A percentile compares a stretch with the other conserved stretches of the same genome.
phyloP scores from a whole-genome alignment of 1,284 basidiomycete genomes.

The Trichosporon sp. region DNA sequence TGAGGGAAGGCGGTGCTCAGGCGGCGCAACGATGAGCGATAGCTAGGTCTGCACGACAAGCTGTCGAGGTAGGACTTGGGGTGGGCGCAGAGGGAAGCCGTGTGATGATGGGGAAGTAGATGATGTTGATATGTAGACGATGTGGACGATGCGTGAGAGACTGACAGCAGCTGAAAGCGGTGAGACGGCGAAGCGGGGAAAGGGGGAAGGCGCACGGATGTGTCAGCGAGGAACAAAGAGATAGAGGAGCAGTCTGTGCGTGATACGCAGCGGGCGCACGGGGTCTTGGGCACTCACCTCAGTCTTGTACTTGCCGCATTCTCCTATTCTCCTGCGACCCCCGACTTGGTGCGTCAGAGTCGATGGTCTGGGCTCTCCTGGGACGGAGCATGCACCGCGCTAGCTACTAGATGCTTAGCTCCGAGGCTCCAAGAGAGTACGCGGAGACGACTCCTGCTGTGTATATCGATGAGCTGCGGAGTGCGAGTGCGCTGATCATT shows the following conservation, averaged over 20 bases:
- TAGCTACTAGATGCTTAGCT: background rate
- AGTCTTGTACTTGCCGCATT: no score
- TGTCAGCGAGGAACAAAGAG: background rate
- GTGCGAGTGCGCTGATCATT: background rate
- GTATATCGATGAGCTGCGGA: background rate
- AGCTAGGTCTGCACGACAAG: background rate
- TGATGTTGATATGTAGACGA: background rate
- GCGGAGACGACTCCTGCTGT: background rate
- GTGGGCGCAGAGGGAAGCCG: background rate
- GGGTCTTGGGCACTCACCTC: background rate
- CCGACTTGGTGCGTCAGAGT: no score
- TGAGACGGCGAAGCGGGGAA: background rate
- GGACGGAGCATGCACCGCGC: no score
- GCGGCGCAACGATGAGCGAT: background rate
- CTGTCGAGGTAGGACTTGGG: background rate
- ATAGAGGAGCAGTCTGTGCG: background rate
- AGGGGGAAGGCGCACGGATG: background rate
- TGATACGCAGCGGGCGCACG: background rate
- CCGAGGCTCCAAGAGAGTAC: background rate
- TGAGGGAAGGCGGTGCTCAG: background rate
- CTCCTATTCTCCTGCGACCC: no score
- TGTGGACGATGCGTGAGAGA: background rate
- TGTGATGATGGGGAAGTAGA: background rate
- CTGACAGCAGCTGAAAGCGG: background rate
- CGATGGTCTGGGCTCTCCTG: no score